Evolutionary conservation across 208 protist genomes (phyloP), one percentile per base, ranked within the genome.

Genomic region (Naegleria gruberi): DNA sequence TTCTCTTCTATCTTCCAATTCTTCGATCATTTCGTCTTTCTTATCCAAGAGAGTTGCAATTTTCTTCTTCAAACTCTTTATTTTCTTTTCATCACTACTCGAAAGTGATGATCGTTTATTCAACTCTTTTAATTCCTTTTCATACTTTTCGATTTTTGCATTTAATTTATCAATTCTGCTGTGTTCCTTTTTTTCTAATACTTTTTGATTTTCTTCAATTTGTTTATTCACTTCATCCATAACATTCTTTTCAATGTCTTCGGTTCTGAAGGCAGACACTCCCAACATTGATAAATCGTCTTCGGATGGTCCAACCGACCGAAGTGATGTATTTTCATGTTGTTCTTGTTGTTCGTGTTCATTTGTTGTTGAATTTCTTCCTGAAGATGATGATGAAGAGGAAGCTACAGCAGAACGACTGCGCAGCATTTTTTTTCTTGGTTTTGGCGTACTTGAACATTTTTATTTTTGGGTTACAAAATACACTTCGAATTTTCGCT

Each of bases 241-340:
- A 44, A 84, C 81, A 44, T 84, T 84, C 30, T 26, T 84, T 84
- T 84, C 81, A 26, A 84, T 34, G 30, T 84, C 81, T 84, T 84
- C 81, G 0, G 42, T 41, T 3, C 17, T 42, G n/a, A 44, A 84
- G 42, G 40, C 2, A 84, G 41, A 45, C 42, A 84, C 81, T 44
- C 81, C 81, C 6, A 77, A n/a, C 17, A 30, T 77, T 19, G 65
- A 30, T 77, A 77, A 77, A 77, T 77, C 65, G 34, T 77, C 65
- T 37, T 37, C 51, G 19, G 51, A 65, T 30, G 51, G n/a, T n/a
- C n/a, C n/a, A n/a, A n/a, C n/a, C n/a, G n/a, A n/a, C n/a, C n/a
- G n/a, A n/a, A n/a, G n/a, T n/a, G n/a, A n/a, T n/a, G n/a, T n/a
- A n/a, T n/a, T n/a, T n/a, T n/a, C n/a, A n/a, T n/a, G n/a, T n/a